Conservation (phyloP, 768 basidiomycete genomes). For the Naganishia antarctica region DNA sequence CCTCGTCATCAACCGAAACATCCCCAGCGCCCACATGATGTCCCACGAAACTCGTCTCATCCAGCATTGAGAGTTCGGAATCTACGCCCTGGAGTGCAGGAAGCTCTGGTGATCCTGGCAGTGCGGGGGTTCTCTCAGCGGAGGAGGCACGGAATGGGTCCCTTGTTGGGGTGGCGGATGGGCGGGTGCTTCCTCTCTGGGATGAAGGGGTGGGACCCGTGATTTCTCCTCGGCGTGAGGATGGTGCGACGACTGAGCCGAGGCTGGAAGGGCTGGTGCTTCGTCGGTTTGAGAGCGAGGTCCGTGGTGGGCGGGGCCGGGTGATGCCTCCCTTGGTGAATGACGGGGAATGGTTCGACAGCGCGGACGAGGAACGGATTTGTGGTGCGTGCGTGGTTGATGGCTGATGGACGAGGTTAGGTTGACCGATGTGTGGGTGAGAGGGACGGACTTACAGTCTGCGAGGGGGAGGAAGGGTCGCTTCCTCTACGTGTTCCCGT, state of each 20-base stretch:
- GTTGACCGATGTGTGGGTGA: not conserved
- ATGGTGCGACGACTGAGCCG: too few species aligned
- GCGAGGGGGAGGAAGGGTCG: not conserved
- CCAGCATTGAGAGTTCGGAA: constrained; percentile 9
- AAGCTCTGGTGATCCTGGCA: not conserved
- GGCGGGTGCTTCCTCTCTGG: too few species aligned
- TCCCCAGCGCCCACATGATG: not conserved
- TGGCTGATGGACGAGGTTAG: not conserved
- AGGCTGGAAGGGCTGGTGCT: not conserved
- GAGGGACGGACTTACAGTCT: not conserved
- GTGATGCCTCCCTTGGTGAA: not conserved
- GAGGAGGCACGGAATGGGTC: not conserved
- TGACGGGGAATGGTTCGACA: constrained; percentile 26
- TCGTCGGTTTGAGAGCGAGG: not conserved
- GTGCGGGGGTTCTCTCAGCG: not conserved
- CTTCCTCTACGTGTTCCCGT: not conserved
- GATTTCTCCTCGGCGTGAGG: too few species aligned
- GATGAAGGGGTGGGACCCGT: too few species aligned
- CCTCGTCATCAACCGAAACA: not conserved
- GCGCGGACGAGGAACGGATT: not conserved
- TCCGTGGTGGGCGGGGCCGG: constrained; percentile 5
- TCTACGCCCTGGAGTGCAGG: not conserved
- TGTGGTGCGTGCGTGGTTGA: not conserved
- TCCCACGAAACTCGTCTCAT: constrained; percentile 16
- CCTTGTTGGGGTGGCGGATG: too few species aligned